Conservation (phyloP, 176 grass and related monocot genomes). For the Raddia guianensis region DNA sequence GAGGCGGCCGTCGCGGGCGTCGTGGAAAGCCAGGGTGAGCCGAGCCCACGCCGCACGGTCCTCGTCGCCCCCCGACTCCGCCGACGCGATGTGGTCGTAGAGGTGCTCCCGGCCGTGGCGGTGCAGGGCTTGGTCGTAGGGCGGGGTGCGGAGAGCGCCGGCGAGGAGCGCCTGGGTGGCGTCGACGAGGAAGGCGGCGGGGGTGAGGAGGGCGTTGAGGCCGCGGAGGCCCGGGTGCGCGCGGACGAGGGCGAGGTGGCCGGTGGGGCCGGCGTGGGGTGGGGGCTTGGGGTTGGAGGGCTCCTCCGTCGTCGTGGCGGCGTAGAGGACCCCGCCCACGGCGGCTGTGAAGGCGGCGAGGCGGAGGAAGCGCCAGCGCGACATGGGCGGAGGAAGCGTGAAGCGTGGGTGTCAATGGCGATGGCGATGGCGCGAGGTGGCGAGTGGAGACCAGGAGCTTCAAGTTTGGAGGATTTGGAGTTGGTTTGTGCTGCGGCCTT, state of each 20-base stretch:
- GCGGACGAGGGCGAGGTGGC: constrained; percentile 39
- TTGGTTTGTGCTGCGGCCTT: too few species aligned
- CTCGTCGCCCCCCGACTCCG: not conserved
- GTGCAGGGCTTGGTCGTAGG: not conserved
- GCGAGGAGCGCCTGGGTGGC: constrained; percentile 33
- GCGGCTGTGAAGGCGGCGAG: constrained; percentile 24
- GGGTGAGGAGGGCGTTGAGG: constrained; percentile 25
- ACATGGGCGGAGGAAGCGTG: constrained; percentile 9
- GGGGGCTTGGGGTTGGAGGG: not conserved
- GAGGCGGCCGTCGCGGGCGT: constrained; percentile 15
- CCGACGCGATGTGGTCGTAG: not conserved
- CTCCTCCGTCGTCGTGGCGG: not conserved
- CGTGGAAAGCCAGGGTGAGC: not conserved
- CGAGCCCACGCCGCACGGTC: not conserved
- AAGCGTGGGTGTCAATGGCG: not conserved
- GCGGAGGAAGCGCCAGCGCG: constrained; percentile 38
- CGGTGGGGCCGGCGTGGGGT: not conserved
- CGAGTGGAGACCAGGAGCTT: too few species aligned
- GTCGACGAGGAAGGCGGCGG: constrained; percentile 36
- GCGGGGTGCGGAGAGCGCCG: not conserved
- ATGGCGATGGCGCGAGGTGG: too few species aligned
- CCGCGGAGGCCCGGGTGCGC: constrained; percentile 27
- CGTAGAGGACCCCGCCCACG: constrained; percentile 4
- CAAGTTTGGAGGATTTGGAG: too few species aligned
- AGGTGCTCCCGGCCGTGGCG: not conserved